These are phyloP conservation scores for Graphilbum fragrans DNA, from an alignment of 2,329 filamentous ascomycete species.

Conservation along the genomic window DNA sequence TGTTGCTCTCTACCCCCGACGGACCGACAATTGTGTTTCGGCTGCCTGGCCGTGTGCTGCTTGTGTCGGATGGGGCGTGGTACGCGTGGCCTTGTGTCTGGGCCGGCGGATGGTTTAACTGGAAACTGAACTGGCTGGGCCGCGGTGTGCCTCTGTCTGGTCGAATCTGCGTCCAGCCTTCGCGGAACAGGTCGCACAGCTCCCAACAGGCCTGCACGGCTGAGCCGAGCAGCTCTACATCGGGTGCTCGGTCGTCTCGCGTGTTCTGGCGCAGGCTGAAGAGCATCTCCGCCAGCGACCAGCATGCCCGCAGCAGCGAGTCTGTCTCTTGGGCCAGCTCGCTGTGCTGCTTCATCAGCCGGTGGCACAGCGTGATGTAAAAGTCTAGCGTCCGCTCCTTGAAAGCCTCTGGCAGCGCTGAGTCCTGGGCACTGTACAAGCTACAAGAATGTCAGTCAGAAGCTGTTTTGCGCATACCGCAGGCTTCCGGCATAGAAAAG, in stretches of 20 bases:
- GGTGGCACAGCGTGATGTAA: conserved; percentile 85
- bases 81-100: conserved; percentile 5
- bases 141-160: conserved; percentile 78
- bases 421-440: conserved; percentile 82
- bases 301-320: conserved; percentile 72
- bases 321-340: conserved; percentile 73
- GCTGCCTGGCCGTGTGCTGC: conserved; percentile 17
- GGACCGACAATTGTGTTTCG: conserved; percentile 22
- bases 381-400: conserved; percentile 85
- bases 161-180: conserved; percentile 81
- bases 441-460: conserved; percentile 20
- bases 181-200: conserved; percentile 81
- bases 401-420: conserved; percentile 70
- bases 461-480: neutral
- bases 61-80: conserved; percentile 14
- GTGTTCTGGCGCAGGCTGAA: conserved; percentile 80
- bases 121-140: conserved; percentile 66
- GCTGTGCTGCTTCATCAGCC: conserved; percentile 87
- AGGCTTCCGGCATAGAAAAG: neutral
- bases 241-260: conserved; percentile 57
- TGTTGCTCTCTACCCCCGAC: neutral
- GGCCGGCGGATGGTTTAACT: conserved; percentile 24
- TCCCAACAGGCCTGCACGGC: conserved; percentile 93
- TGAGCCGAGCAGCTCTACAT: conserved; percentile 76
- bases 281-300: conserved; percentile 84